Base-by-base conservation (phyloP, 805 yeast species). In the Starmerella apis region DNA sequence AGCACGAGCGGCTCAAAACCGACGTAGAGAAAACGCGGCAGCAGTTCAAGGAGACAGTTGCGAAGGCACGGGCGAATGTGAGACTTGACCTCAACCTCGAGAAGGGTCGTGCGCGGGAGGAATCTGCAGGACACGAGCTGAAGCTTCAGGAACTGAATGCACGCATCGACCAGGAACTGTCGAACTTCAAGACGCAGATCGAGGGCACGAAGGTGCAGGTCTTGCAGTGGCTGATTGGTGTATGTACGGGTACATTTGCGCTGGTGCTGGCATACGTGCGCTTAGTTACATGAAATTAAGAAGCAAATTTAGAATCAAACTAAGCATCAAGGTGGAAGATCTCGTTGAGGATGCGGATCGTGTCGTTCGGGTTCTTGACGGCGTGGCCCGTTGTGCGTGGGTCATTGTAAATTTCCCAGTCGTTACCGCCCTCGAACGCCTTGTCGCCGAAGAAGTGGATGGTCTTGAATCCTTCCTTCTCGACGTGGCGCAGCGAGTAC, bases 361-460 rank as follows among this genome's bases (percentile, higher is more conserved):
- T 92, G 71, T 92, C 98, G 42, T 71, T 83, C 60, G 99, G 99
- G 61, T 76, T 71, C 62, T 77, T 75, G 59, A 92, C 97, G 54
- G 96, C 79, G 66, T 92, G 97, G 62, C 98, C 99, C 57, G 85
- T 81, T 57, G 96, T 88, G 79, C 99, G 86, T 49, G 73, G 69
- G 69, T 92, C 99, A 62, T 67, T 74, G 76, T 83, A 92, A 70
- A 92, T 92, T 77, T 92, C 98, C 72, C 82, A 92, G 74, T 92
- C 99, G 72, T 92, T 92, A 73, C 99, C 98, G 66, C 99, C 99
- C 72, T 69, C 59, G 76, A 83, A 83, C 59, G 95, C 77, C 78
- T 92, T 92, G 78, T 92, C 99, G 72, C 99, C 98, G 66, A 92
- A 92, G 80, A 92, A 92, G 75, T 92, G 97, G 63, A 92, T 86